These are phyloP conservation scores for Myxozyma geophila DNA, from an alignment of 805 yeast species.

Conservation along the genomic window DNA sequence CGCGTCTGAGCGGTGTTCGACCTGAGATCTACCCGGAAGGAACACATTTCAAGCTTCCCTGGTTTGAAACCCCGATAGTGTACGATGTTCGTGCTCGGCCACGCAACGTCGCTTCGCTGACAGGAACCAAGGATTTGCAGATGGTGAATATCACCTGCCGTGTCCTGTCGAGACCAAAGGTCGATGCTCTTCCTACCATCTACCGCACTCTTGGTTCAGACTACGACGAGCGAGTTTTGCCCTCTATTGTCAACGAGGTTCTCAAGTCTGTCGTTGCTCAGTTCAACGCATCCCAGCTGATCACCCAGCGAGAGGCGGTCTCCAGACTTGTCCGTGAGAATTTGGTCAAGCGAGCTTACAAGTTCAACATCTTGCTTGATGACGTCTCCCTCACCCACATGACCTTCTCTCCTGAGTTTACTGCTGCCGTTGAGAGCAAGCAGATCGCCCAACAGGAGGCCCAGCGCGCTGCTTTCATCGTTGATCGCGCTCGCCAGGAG, in stretches of 20 bases:
- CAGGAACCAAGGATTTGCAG: conserved; percentile 97
- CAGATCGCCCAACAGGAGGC: conserved; percentile 99
- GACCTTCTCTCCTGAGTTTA: conserved; percentile 98
- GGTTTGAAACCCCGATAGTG: conserved; percentile 90
- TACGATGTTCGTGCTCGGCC: conserved; percentile 98
- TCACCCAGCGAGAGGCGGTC: conserved; percentile 98
- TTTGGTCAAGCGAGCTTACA: conserved; percentile 85
- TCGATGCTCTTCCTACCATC: conserved; percentile 75
- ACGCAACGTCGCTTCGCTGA: conserved; percentile 90
- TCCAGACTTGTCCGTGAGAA: conserved; percentile 89
- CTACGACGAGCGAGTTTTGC: conserved; percentile 95
- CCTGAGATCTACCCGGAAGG: conserved; percentile 88
- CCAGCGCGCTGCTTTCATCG: conserved; percentile 95
- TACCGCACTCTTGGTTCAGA: conserved; percentile 92
- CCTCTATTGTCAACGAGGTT: conserved; percentile 97
- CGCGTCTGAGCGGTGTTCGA: conserved; percentile 83
- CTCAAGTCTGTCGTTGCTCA: conserved; percentile 96
- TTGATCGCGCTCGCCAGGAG: conserved; percentile 96
- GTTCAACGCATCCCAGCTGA: conserved; percentile 96
- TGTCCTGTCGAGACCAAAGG: conserved; percentile 88
- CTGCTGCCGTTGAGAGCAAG: conserved; percentile 96
- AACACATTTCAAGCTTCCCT: conserved; percentile 91
- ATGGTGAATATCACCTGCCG: conserved; percentile 99
- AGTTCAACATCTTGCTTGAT: conserved; percentile 84
- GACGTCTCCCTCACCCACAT: conserved; percentile 95